These are phyloP conservation scores for Annulohypoxylon nitens DNA, from an alignment of 495 filamentous ascomycete genomes.

Conservation along the genomic window DNA sequence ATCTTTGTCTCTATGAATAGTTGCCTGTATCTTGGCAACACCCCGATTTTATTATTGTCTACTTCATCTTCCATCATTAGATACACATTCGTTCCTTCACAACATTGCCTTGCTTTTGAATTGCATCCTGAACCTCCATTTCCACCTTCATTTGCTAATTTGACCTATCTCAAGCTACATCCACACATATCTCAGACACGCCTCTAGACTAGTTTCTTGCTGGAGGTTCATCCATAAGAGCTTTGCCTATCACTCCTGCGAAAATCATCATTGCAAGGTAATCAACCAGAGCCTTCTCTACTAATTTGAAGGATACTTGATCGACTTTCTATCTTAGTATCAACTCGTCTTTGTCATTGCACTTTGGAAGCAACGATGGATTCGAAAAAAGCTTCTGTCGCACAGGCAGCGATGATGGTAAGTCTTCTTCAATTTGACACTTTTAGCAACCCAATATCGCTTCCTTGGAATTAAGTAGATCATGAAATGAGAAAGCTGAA, in stretches of 20 bases:
- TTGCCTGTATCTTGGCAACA: no score
- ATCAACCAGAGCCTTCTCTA: no score
- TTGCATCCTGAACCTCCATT: not conserved
- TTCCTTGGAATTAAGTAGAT: not conserved
- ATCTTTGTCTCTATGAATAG: no score
- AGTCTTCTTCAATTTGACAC: slow-evolving; percentile 4
- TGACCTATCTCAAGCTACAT: not conserved
- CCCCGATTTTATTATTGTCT: no score
- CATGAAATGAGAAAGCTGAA: not conserved
- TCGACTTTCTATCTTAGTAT: no score
- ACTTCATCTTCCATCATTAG: no score
- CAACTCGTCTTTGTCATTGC: no score
- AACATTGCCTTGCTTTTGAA: not conserved
- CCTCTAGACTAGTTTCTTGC: no score
- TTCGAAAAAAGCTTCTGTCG: not conserved
- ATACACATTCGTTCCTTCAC: not conserved
- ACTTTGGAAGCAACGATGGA: not conserved
- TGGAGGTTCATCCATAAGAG: no score
- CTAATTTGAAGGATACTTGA: no score
- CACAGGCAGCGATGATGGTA: slow-evolving; percentile 42
- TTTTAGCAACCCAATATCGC: not conserved
- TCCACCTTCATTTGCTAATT: not conserved
- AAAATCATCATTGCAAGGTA: no score
- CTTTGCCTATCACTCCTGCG: no score
- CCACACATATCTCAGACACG: not conserved